Conservation (phyloP, 306 rosid species). For the Rubus idaeus region DNA sequence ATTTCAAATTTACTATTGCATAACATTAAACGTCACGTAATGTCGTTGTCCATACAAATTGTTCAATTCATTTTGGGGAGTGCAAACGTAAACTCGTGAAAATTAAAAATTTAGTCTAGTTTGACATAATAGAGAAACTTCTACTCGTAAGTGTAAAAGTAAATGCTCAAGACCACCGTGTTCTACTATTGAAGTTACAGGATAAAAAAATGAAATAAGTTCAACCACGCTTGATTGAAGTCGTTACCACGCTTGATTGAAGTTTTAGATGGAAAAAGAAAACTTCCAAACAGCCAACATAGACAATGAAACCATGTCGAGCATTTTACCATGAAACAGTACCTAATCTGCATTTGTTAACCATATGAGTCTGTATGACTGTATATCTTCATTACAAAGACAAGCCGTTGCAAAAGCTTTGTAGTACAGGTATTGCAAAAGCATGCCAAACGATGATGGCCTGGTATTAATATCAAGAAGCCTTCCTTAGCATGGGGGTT, state of each 20-base stretch:
- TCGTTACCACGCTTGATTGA: not conserved
- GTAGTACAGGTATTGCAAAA: conserved; percentile 11
- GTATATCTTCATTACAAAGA: conserved; percentile 42
- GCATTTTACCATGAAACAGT: not conserved
- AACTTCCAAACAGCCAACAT: not conserved
- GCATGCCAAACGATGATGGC: conserved; percentile 21
- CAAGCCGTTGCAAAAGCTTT: conserved; percentile 27
- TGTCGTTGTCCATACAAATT: no score
- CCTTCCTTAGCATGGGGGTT: conserved; percentile 43
- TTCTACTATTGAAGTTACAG: no score
- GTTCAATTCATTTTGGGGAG: no score
- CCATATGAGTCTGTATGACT: conserved; percentile 24
- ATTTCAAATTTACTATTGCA: no score
- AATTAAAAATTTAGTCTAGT: no score
- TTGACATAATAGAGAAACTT: no score
- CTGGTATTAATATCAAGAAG: conserved; percentile 28
- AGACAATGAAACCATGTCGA: not conserved
- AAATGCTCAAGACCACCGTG: no score
- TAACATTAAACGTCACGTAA: no score
- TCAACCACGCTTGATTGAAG: not conserved
- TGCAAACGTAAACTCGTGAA: no score
- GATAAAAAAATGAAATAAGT: no score
- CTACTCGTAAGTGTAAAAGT: no score
- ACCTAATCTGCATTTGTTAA: conserved; percentile 14
- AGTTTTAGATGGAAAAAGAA: not conserved